Evolutionary conservation across 1,139 yeast species (phyloP), one percentile per base, ranked within the genome.

Genomic region (Lodderomyces oxycetoniae): DNA sequence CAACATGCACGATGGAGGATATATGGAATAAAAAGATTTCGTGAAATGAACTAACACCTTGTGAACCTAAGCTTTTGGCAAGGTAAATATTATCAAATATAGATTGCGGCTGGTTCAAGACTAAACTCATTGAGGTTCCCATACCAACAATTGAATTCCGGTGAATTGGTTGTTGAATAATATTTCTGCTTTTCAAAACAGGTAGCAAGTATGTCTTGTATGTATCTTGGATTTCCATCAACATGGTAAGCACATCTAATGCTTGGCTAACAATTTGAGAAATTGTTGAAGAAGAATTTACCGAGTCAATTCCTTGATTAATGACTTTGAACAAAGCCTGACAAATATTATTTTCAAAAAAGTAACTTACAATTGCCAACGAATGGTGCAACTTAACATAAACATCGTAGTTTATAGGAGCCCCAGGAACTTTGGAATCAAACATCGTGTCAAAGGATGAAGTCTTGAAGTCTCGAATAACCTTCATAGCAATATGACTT

Each of bases 21-120:
- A 87, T 59, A 42, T 84, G 74, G 56, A 80, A 78, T 17, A 85
- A 59, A 8, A 88, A 58, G 0, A 88, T 79, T 47, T 87, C 94
- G 47, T 69, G 79, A 47, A 83, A 82, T 4, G 81, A 74, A 14
- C 69, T 57, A 5, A 77, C 54, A 0, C 91, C 89, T 46, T 75
- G 78, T 0, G 79, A 65, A 4, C 84, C 82, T 33, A 79, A 55
- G 30, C 60, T 61, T 14, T 67, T 59, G 1, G 86, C 79, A 29
- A 65, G 55, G 43, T 70, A 73, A 26, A 65, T 57, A 43, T 72
- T 77, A 45, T 78, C 81, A 29, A 65, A 55, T 31, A 66, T 66
- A 11, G 76, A 61, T 21, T 48, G 55, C 26, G 61, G 53, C 1
- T 53, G 40, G 1, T 48, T 31, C n/a, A 59, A 43, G 7, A 50